Percentiles rank a stretch among this genome's conserved stretches.
Conservation (phyloP, 1,139 yeast genomes). For the Yamadazyma taylorii region DNA sequence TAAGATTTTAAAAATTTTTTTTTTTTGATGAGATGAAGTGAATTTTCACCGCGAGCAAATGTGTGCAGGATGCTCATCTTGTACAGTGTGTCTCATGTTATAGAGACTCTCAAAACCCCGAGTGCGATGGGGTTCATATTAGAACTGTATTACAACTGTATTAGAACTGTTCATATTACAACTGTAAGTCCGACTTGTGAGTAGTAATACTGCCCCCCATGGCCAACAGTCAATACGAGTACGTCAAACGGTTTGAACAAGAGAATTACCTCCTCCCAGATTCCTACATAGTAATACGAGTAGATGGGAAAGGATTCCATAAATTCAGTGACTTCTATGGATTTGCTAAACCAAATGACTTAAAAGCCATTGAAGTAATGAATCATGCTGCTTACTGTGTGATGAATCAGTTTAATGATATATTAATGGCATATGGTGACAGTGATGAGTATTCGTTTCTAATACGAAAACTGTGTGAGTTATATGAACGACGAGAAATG, state of each 20-base stretch:
- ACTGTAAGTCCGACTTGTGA: too few relatives aligned
- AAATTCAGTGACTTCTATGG: conserved; percentile 70
- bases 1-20: neutral
- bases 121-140: too few relatives aligned
- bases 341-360: conserved; percentile 87
- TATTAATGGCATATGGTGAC: conserved; percentile 86
- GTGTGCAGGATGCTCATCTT: neutral
- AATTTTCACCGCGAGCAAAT: neutral
- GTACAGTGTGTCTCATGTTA: neutral
- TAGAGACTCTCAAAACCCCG: neutral
- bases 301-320: conserved; percentile 95
- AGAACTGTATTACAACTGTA: too few relatives aligned
- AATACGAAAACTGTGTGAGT: conserved; percentile 54
- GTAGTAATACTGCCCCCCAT: too few relatives aligned
- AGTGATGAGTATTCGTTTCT: conserved; percentile 93
- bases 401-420: conserved; percentile 66
- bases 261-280: conserved; percentile 75
- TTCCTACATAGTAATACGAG: conserved; percentile 77
- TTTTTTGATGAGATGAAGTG: neutral
- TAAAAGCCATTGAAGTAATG: conserved; percentile 73
- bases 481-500: conserved; percentile 80
- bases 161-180: too few relatives aligned
- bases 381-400: conserved; percentile 73
- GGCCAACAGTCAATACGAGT: conserved; percentile 84
- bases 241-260: conserved; percentile 78